Conservation (phyloP, 1,284 basidiomycete species). For the Malassezia cuniculi region DNA sequence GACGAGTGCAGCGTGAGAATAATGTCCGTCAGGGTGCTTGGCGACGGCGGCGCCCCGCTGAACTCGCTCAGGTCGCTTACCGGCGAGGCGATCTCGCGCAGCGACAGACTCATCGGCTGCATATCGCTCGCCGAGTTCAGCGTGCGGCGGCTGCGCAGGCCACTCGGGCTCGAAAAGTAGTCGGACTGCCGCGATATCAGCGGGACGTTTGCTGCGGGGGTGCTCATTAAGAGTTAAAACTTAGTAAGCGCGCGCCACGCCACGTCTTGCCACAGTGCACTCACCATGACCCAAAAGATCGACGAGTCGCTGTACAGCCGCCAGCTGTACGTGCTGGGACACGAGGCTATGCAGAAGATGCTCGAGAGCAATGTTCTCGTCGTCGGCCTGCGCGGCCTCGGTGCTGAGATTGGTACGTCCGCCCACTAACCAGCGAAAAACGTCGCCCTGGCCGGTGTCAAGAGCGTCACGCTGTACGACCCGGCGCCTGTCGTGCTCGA, state of each 20-base stretch:
- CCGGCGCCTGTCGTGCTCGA: constrained; percentile 71
- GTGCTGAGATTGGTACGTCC: constrained; percentile 63
- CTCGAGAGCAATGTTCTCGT: constrained; percentile 89
- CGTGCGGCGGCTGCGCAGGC: no score
- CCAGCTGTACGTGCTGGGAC: constrained; percentile 44
- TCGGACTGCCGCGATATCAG: no score
- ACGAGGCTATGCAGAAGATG: constrained; percentile 92
- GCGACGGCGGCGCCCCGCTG: constrained; percentile 32
- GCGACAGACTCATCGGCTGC: constrained; percentile 6
- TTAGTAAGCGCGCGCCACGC: background rate
- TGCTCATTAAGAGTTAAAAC: no score
- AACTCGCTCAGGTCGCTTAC: constrained; percentile 11
- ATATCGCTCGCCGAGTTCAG: background rate
- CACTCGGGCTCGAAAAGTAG: no score
- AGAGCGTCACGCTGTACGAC: constrained; percentile 91
- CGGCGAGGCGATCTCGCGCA: constrained; percentile 1
- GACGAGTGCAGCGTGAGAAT: constrained; percentile 40
- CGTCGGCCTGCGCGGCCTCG: constrained; percentile 81
- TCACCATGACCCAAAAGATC: no score
- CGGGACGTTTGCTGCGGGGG: background rate
- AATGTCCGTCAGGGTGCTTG: constrained; percentile 43
- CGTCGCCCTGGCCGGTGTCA: constrained; percentile 86
- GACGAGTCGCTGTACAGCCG: constrained; percentile 39
- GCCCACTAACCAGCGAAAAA: constrained; percentile 66
- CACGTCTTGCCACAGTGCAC: constrained; percentile 1